Conservation (phyloP, 257 asterid genomes). For the Solanum okadae region DNA sequence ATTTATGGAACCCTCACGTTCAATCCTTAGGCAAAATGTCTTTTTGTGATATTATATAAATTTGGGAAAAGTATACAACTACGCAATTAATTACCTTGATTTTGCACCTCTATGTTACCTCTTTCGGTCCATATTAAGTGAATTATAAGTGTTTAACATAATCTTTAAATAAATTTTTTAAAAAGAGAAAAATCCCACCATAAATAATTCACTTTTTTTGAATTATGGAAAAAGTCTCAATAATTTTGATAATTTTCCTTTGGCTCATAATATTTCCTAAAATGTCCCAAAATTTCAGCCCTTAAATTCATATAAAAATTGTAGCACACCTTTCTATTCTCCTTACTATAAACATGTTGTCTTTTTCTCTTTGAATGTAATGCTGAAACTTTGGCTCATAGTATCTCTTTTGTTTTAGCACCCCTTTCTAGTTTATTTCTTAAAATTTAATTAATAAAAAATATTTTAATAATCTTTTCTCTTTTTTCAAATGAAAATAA, state of each 20-base stretch:
- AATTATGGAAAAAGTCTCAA: not conserved
- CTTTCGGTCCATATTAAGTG: not conserved
- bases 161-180: no score
- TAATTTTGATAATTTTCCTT: not conserved
- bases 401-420: not conserved
- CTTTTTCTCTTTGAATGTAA: not conserved
- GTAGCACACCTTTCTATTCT: not conserved
- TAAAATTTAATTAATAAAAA: no score
- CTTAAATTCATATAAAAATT: not conserved
- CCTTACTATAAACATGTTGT: not conserved
- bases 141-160: not conserved
- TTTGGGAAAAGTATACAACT: not conserved
- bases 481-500: not conserved
- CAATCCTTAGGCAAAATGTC: not conserved
- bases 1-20: not conserved
- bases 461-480: no score
- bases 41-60: not conserved
- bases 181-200: not conserved
- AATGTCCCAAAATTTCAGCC: not conserved
- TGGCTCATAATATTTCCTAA: not conserved
- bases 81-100: not conserved
- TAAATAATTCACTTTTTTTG: no score
- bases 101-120: not conserved
- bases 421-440: not conserved
- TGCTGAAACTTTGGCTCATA: not conserved